These are phyloP conservation scores for Aspergillus novoparasiticus DNA, from an alignment of 2,329 filamentous ascomycete species.

Conservation along the genomic window DNA sequence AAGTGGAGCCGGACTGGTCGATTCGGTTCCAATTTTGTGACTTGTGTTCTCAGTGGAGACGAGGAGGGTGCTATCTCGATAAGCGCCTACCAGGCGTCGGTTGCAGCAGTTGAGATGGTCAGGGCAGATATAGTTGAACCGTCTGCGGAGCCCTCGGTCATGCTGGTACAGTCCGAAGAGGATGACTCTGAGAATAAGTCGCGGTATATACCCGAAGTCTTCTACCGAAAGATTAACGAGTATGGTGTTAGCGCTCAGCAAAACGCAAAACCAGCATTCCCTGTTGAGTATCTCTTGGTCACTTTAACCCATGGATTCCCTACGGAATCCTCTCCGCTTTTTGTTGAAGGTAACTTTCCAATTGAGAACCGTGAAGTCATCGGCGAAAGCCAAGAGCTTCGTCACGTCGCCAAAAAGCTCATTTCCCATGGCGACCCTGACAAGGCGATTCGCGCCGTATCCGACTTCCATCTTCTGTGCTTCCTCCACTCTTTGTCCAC, in stretches of 20 bases:
- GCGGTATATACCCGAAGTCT: conserved; percentile 95
- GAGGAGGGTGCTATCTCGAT: conserved; percentile 85
- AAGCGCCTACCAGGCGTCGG: conserved; percentile 91
- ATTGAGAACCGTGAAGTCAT: conserved; percentile 89
- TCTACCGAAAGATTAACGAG: conserved; percentile 93
- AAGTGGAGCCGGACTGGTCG: conserved; percentile 96
- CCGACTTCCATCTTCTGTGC: conserved; percentile 92
- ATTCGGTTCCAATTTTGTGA: conserved; percentile 96
- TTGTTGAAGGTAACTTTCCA: conserved; percentile 72
- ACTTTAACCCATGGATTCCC: conserved; percentile 97
- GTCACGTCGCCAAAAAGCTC: conserved; percentile 68
- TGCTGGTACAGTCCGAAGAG: conserved; percentile 93
- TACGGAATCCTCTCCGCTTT: conserved; percentile 73
- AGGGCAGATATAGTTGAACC: conserved; percentile 92
- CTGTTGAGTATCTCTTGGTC: conserved; percentile 93
- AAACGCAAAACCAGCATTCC: conserved; percentile 94
- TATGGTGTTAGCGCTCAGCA: conserved; percentile 96
- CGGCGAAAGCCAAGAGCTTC: conserved; percentile 81
- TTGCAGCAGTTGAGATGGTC: conserved; percentile 96
- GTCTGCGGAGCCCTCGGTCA: conserved; percentile 86
- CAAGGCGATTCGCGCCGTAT: conserved; percentile 69
- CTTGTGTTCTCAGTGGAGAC: conserved; percentile 92
- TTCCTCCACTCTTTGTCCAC: conserved; percentile 81
- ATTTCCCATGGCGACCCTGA: conserved; percentile 65
- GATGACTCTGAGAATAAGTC: conserved; percentile 68